A percentile compares a stretch with the other conserved stretches of the same genome.
Evolutionary conservation across 495 filamentous ascomycete species (phyloP).

Genomic region (Talaromyces trachyspermus): DNA sequence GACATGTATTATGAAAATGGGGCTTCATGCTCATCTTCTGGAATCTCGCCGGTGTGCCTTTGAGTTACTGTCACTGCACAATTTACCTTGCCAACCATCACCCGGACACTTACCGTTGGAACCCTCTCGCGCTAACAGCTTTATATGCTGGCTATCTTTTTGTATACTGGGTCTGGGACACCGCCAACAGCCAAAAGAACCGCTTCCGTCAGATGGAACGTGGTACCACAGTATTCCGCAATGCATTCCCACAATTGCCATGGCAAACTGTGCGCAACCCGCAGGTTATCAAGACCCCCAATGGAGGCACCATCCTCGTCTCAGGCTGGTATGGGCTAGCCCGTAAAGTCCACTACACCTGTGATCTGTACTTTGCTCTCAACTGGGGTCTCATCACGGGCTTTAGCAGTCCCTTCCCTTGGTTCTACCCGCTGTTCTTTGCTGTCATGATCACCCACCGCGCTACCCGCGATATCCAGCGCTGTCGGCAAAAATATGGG

Average conservation of each 20-base stretch:
- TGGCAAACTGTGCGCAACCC: too few relatives aligned
- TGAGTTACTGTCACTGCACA: conserved; percentile 92
- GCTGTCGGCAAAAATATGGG: conserved; percentile 81
- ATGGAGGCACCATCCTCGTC: conserved; percentile 72
- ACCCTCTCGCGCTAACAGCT: conserved; percentile 48
- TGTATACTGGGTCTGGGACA: conserved; percentile 89
- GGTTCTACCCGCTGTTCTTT: conserved; percentile 95
- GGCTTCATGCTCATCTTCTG: conserved; percentile 99
- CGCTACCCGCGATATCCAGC: conserved; percentile 68
- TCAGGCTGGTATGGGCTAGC: conserved; percentile 79
- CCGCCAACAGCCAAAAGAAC: conserved; percentile 87
- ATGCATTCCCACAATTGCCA: conserved; percentile 81
- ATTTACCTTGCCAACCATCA: conserved; percentile 83
- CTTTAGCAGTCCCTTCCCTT: conserved; percentile 70
- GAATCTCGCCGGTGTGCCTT: conserved; percentile 93
- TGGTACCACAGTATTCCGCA: conserved; percentile 60
- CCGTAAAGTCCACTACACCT: conserved; percentile 87
- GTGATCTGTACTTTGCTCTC: conserved; percentile 76
- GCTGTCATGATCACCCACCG: conserved; percentile 82
- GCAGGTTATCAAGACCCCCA: conserved; percentile 61
- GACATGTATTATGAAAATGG: conserved; percentile 97
- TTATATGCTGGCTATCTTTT: conserved; percentile 68
- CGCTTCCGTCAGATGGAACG: conserved; percentile 75
- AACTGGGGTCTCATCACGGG: conserved; percentile 56
- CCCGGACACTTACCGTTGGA: conserved; percentile 71